Evolutionary conservation across 805 yeast species (phyloP).

Genomic region (Saccharomycopsis schoenii): DNA sequence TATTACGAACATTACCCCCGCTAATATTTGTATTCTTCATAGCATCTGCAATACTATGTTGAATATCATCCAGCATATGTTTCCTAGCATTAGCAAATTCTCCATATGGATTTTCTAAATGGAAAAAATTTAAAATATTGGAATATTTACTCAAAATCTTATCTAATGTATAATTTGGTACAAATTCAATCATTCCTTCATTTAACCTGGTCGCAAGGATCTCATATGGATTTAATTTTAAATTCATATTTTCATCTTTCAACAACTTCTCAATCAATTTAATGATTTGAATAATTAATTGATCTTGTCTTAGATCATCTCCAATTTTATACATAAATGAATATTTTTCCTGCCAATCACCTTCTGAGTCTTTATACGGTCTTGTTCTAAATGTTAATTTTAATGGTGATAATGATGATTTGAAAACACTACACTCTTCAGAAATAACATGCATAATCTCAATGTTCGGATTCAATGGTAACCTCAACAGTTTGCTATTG

Average conservation of each 20-base stretch:
- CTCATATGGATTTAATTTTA: conserved; percentile 78
- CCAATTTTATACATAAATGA: conserved; percentile 92
- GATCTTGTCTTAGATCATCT: conserved; percentile 94
- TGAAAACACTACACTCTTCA: conserved; percentile 76
- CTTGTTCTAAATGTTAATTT: conserved; percentile 65
- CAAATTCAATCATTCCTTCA: conserved; percentile 89
- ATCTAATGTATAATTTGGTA: conserved; percentile 88
- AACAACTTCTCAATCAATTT: conserved; percentile 82
- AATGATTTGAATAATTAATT: conserved; percentile 88
- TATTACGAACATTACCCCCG: background rate
- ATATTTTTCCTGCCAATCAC: conserved; percentile 30
- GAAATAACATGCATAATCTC: conserved; percentile 68
- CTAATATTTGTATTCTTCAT: background rate
- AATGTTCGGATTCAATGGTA: conserved; percentile 80
- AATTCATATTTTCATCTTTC: conserved; percentile 81
- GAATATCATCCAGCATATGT: conserved; percentile 21
- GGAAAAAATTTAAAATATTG: conserved; percentile 65
- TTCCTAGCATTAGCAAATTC: conserved; percentile 25
- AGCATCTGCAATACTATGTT: conserved; percentile 25
- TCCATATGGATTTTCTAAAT: conserved; percentile 44
- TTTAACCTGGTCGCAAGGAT: conserved; percentile 83
- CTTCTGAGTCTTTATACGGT: conserved; percentile 16
- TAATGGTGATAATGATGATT: conserved; percentile 82
- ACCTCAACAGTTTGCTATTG: conserved; percentile 42
- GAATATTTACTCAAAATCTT: conserved; percentile 63